Conservation (phyloP, 495 filamentous ascomycete species). For the Trichoderma erinaceum region DNA sequence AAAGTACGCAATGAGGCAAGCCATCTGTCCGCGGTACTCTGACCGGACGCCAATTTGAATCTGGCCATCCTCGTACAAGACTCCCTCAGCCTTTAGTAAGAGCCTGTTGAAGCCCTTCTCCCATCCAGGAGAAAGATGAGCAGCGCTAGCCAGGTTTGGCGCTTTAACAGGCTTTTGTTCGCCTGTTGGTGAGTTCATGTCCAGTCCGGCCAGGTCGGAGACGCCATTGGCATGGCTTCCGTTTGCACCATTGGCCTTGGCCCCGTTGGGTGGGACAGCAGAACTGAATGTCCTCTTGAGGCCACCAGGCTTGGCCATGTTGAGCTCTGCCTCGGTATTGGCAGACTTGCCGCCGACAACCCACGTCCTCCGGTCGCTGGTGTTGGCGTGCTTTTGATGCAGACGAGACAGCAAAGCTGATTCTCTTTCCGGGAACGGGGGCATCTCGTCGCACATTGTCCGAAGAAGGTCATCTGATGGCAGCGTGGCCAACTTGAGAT, state of each 20-base stretch:
- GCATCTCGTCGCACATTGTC: constrained; percentile 98
- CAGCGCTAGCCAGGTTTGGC: constrained; percentile 84
- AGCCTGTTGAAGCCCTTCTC: constrained; percentile 83
- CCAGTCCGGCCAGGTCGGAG: constrained; percentile 72
- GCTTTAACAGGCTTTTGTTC: constrained; percentile 52
- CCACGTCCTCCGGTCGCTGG: constrained; percentile 93
- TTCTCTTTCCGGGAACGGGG: constrained; percentile 90
- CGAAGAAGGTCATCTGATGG: constrained; percentile 88
- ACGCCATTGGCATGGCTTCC: constrained; percentile 22
- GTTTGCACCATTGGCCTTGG: constrained; percentile 49
- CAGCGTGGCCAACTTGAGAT: constrained; percentile 77
- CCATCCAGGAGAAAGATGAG: constrained; percentile 92
- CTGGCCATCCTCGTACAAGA: constrained; percentile 92
- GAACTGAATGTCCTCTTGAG: constrained; percentile 78
- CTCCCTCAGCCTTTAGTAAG: constrained; percentile 70
- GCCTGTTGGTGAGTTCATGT: constrained; percentile 55
- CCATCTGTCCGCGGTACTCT: constrained; percentile 90
- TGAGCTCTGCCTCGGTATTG: constrained; percentile 75
- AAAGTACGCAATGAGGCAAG: constrained; percentile 92
- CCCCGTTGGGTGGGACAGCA: constrained; percentile 50
- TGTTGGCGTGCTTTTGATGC: constrained; percentile 85
- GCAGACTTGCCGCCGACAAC: constrained; percentile 91
- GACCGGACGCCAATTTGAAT: constrained; percentile 88
- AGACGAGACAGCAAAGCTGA: constrained; percentile 87
- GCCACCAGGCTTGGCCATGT: constrained; percentile 72